Percentiles rank a stretch among this genome's conserved stretches.
Conservation (phyloP, 768 basidiomycete genomes). For the Lentinula edodes region DNA sequence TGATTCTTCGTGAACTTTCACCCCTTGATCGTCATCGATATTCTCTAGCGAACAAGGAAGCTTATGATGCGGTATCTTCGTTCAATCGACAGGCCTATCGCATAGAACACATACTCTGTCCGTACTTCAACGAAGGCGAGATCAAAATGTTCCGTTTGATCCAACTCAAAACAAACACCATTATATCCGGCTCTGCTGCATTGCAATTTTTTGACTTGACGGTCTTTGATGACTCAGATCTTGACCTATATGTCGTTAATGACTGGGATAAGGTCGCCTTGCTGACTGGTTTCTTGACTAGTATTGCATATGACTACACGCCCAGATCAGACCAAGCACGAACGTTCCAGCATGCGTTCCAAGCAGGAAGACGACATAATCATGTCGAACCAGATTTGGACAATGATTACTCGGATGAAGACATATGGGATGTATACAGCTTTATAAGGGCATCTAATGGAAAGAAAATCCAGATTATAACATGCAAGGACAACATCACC, state of each 20-base stretch:
- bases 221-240: conserved; percentile 39
- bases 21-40: conserved; percentile 6
- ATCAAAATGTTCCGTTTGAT: conserved; percentile 32
- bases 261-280: conserved; percentile 22
- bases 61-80: neutral
- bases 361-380: neutral
- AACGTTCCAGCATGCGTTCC: conserved; percentile 10
- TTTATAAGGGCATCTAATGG: conserved; percentile 19
- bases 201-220: conserved; percentile 46
- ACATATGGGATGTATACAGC: conserved; percentile 16
- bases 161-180: conserved; percentile 34
- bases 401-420: neutral
- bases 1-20: conserved; percentile 3
- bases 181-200: conserved; percentile 50
- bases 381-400: neutral
- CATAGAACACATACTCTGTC: conserved; percentile 27
- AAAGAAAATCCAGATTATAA: conserved; percentile 36
- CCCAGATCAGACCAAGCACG: conserved; percentile 16
- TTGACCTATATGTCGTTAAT: conserved; percentile 42
- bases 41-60: neutral
- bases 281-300: conserved; percentile 23
- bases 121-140: conserved; percentile 24
- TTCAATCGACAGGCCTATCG: conserved; percentile 24
- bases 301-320: conserved; percentile 24
- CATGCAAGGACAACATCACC: conserved; percentile 24